Base-by-base conservation (phyloP, 1,284 basidiomycete genomes). In the Vanrija sp. region DNA sequence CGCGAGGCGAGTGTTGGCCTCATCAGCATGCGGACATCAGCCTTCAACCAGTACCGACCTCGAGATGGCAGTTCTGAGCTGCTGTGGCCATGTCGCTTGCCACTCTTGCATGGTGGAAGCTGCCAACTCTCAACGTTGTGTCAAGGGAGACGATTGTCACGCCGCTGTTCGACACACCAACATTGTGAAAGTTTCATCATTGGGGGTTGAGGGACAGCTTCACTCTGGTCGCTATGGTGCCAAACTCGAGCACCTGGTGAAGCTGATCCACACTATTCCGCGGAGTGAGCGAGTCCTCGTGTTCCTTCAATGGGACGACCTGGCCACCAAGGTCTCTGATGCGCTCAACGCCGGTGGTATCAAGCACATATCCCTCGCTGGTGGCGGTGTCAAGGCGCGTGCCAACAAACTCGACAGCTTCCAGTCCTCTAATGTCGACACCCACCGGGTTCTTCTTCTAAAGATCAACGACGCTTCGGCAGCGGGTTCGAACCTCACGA, bases 381-480 rank as follows among this genome's bases (percentile, higher is more conserved):
- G 83, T 52, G 94, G 93, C 38, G 83, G 84, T 5, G 88, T 90
- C 3, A 81, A 82, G 45, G 78, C 82, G 60, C 88, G 86, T 77
- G 89, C 88, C 68, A 89, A 88, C 67, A 86, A 84, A 48, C 78
- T 95, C 39, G 86, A 91, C 67, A 82, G 81, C 63, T 93, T 95
- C 83, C 91, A 96, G 77, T 80, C 84, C 40, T 83, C 85, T 62
- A 78, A 82, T 52, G 85, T 86, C 21, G 57, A 55, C 23, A 55
- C 64, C 2, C 55, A 63, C 3, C 86, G 90, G 9, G 91, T 96
- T 2, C 80, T 97, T 29, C 80, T 97, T 52, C 80, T 97, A 57
- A 91, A 91, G 66, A 88, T 95, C 60, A 92, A 89, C 82, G 91
- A 95, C 74, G 91, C 95, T 71, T 91, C 88, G 57, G 92, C 93